Conservation (phyloP, 108 stramenopile species). For the Asterionellopsis glacialis region DNA sequence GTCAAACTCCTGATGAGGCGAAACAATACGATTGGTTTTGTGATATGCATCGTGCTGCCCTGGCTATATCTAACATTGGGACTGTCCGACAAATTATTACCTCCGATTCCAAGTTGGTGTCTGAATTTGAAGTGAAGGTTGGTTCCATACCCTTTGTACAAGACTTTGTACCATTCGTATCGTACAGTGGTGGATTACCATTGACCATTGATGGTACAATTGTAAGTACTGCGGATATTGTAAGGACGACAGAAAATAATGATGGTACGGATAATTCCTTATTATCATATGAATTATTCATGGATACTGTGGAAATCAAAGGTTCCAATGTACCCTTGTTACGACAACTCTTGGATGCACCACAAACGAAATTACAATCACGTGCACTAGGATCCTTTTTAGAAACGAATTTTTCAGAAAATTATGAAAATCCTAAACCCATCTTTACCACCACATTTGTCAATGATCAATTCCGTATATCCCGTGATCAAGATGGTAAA, state of each 20-base stretch:
- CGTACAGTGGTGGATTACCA: constrained; percentile 75
- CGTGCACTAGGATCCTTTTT: constrained; percentile 52
- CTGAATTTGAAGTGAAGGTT: constrained; percentile 81
- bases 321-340: constrained; percentile 74
- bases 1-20: constrained; percentile 53
- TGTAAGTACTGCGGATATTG: constrained; percentile 69
- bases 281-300: constrained; percentile 15
- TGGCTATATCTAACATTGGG: constrained; percentile 76
- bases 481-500: constrained; percentile 76
- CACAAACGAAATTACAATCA: constrained; percentile 43
- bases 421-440: constrained; percentile 58
- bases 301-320: constrained; percentile 82
- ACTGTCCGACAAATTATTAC: constrained; percentile 66
- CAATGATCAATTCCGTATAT: constrained; percentile 52
- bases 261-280: constrained; percentile 51
- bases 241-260: constrained; percentile 20
- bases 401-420: constrained; percentile 33
- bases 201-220: constrained; percentile 78
- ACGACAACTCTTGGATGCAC: constrained; percentile 54
- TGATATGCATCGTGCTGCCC: constrained; percentile 80
- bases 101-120: constrained; percentile 31
- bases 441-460: constrained; percentile 63
- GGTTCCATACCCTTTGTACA: constrained; percentile 75
- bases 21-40: constrained; percentile 87
- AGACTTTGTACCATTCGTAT: constrained; percentile 44